Evolutionary conservation across 257 asterid genomes (phyloP).

Genomic region (Lithospermum erythrorhizon): DNA sequence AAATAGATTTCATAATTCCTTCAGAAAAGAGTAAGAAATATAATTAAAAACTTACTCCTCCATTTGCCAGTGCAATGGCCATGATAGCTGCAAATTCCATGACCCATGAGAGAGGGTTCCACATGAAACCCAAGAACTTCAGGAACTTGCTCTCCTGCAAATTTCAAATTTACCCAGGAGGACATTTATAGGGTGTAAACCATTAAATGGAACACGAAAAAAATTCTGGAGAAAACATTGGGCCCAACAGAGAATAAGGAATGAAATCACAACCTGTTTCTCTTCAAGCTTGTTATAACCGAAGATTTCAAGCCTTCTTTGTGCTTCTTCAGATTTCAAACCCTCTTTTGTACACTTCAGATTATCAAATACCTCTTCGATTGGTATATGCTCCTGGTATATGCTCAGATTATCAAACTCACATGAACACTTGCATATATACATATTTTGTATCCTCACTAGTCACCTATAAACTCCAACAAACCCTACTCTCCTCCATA

Average conservation of each 20-base stretch:
- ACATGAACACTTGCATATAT: not conserved
- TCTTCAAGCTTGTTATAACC: slow-evolving; percentile 77
- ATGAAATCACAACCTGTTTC: slow-evolving; percentile 26
- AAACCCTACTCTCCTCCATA: too few species aligned
- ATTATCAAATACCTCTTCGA: slow-evolving; percentile 52
- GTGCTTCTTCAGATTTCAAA: slow-evolving; percentile 37
- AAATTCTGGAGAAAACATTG: not conserved
- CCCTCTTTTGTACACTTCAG: slow-evolving; percentile 56
- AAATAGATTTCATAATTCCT: too few species aligned
- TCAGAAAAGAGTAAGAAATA: not conserved
- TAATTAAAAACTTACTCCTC: slow-evolving; percentile 29
- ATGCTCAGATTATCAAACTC: not conserved
- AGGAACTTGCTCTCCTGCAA: slow-evolving; percentile 55
- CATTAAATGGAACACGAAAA: not conserved
- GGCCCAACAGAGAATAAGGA: not conserved
- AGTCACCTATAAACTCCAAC: too few species aligned
- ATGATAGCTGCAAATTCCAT: slow-evolving; percentile 76
- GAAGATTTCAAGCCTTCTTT: slow-evolving; percentile 41
- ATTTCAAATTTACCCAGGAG: not conserved
- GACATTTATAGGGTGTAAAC: not conserved
- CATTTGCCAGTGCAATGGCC: slow-evolving; percentile 66
- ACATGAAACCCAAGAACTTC: slow-evolving; percentile 67
- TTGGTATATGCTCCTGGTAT: slow-evolving; percentile 48
- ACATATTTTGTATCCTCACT: too few species aligned
- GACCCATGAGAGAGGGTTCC: slow-evolving; percentile 90